Evolutionary conservation across 108 stramenopile species (phyloP).

Genomic region (Phaeodactylum tricornutum): DNA sequence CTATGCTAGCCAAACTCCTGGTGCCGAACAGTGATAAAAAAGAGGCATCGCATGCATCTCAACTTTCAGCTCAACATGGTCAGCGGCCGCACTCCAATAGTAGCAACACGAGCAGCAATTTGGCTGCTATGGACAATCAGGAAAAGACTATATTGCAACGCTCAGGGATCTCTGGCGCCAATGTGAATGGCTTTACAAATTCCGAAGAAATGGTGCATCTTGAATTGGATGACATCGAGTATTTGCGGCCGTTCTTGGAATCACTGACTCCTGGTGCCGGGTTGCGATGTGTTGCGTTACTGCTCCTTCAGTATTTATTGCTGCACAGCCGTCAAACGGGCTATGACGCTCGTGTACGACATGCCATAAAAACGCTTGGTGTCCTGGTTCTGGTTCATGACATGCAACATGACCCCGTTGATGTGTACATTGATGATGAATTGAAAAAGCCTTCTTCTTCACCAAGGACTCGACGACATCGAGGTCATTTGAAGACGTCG

Average conservation of each 20-base stretch:
- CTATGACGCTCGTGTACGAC: conserved; percentile 74
- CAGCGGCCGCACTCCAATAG: not conserved
- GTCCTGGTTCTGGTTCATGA: conserved; percentile 66
- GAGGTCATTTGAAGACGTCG: too few relatives aligned
- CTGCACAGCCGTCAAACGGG: conserved; percentile 36
- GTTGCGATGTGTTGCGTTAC: conserved; percentile 58
- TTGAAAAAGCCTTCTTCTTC: not conserved
- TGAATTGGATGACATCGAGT: conserved; percentile 35
- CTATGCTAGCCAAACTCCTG: conserved; percentile 53
- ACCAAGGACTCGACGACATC: too few relatives aligned
- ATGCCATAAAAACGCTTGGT: conserved; percentile 65
- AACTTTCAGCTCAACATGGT: not conserved
- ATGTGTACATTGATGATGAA: conserved; percentile 7
- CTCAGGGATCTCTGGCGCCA: too few relatives aligned
- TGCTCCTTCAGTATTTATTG: conserved; percentile 64
- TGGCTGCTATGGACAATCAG: too few relatives aligned
- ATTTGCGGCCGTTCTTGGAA: conserved; percentile 68
- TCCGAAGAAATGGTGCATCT: conserved; percentile 1
- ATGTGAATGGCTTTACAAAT: too few relatives aligned
- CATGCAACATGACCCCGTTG: conserved; percentile 32
- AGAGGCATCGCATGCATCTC: too few relatives aligned
- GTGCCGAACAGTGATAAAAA: conserved; percentile 22
- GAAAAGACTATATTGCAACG: too few relatives aligned
- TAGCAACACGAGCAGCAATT: too few relatives aligned
- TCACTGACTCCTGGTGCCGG: conserved; percentile 71